These are phyloP conservation scores for Calendula officinalis DNA, from an alignment of 129 eudicot species.

Conservation along the genomic window DNA sequence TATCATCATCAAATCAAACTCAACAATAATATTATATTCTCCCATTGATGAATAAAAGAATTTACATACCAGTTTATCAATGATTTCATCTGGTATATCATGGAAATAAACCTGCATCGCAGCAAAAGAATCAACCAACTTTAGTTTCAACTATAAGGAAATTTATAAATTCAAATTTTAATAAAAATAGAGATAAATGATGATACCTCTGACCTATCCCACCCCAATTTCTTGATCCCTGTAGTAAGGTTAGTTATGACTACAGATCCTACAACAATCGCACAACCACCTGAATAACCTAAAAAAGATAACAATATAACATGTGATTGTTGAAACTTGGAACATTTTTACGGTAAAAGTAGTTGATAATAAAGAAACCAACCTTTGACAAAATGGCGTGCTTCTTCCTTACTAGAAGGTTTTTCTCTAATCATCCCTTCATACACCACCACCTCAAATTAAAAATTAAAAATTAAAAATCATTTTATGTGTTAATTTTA, in stretches of 20 bases:
- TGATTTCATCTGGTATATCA: slow-evolving; percentile 77
- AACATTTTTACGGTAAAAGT: slow-evolving; percentile 1
- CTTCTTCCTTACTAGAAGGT: slow-evolving; percentile 90
- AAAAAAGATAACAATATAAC: slow-evolving; percentile 2
- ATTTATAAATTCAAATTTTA: neutral
- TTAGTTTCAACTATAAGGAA: neutral
- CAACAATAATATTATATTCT: slow-evolving; percentile 3
- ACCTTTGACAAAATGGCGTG: slow-evolving; percentile 86
- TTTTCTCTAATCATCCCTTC: slow-evolving; percentile 88
- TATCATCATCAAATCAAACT: slow-evolving; percentile 22
- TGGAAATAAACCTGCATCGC: slow-evolving; percentile 81
- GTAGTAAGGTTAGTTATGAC: slow-evolving; percentile 73
- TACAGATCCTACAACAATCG: slow-evolving; percentile 84
- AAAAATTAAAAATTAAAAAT: too few species aligned
- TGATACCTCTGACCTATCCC: slow-evolving; percentile 82
- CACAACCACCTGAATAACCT: slow-evolving; percentile 91
- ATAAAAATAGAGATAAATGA: neutral
- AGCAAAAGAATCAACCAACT: slow-evolving; percentile 5
- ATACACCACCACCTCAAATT: slow-evolving; percentile 90
- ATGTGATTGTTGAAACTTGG: neutral
- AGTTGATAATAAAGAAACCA: slow-evolving; percentile 21
- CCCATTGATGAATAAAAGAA: neutral
- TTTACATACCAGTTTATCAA: slow-evolving; percentile 73
- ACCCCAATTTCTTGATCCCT: slow-evolving; percentile 67
- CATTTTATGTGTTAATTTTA: too few species aligned